These are phyloP conservation scores for Syzygium oleosum DNA, from an alignment of 345 rosid genomes.

Conservation along the genomic window DNA sequence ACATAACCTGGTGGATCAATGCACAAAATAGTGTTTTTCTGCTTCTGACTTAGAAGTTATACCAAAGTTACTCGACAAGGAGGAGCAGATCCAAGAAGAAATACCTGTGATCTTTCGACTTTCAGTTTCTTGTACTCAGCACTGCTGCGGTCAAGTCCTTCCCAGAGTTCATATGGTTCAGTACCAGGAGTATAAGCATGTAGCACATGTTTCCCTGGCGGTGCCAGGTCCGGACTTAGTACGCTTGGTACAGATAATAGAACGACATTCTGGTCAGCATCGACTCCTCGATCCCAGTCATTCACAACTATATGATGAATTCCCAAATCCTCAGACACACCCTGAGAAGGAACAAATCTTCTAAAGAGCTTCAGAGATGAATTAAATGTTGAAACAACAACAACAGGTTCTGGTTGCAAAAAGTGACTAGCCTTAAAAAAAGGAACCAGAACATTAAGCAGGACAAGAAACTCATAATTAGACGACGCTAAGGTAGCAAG, in stretches of 20 bases:
- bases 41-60: not conserved
- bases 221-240: constrained; percentile 76
- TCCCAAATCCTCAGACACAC: constrained; percentile 60
- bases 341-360: constrained; percentile 22
- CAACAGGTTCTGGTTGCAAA: not conserved
- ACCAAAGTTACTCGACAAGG: no score
- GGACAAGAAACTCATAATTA: not conserved
- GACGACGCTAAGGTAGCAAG: not conserved
- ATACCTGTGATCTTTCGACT: constrained; percentile 82
- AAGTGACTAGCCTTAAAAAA: not conserved
- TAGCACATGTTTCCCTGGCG: constrained; percentile 73
- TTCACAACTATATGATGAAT: constrained; percentile 93
- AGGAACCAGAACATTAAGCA: not conserved
- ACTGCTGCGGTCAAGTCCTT: constrained; percentile 73
- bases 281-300: constrained; percentile 86
- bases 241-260: constrained; percentile 77
- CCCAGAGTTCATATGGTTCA: constrained; percentile 73
- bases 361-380: not conserved
- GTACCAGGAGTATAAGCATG: constrained; percentile 92
- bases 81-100: not conserved
- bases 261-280: constrained; percentile 88
- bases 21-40: not conserved
- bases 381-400: not conserved
- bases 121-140: constrained; percentile 67
- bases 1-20: constrained; percentile 48